Evolutionary conservation across 352 stramenopile genomes (phyloP), one percentile per base, ranked within the genome.

Genomic region (Phytophthora macrochlamydospora): DNA sequence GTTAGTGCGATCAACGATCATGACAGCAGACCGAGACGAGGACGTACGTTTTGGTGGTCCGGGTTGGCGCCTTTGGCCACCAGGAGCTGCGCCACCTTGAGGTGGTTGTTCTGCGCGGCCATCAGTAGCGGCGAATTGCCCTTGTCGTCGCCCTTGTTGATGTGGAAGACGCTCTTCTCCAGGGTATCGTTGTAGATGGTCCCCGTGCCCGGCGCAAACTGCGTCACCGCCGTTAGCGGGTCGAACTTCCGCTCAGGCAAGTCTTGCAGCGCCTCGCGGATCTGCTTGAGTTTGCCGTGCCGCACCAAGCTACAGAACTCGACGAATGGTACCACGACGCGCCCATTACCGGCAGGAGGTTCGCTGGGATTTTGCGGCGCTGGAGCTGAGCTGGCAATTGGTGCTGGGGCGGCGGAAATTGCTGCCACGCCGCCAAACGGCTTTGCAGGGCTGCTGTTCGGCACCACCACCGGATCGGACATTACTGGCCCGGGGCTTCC

Each of bases 111-210:
- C 67, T 98, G 92, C 30, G 79, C 75, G 3, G 94, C 92, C 31
- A 97, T 57, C 53, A 96, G 59, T 13, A 98, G 72, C 18, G 91
- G 78, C 33, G 93, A 95, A 65, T 98, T 98, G 65, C 94, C 94
- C 37, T 97, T 92, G 24, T 93, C 85, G 71, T 98, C 93, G 56
- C 87, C 73, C 56, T 90, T 89, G 73, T 98, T 94, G 37, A 97
- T 72, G 56, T 92, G 76, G 73, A 98, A 97, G 38, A 85, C 83
- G 33, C 86, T 90, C 67, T 97, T 92, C 73, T 97, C 91, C 57
- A 98, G 86, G 28, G 86, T 46, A 30, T 97, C 85, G 56, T 87
- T 85, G 78, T 99, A 99, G 31, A 92, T 69, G 31, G 96, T 99
- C 45, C 95, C 94, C 30, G 94, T 79, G 6, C 90, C 91, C 9